A percentile compares a stretch with the other conserved stretches of the same genome.
phyloP scores from a whole-genome alignment of 2,329 filamentous ascomycete species.

The Ambrosiella xylebori region DNA sequence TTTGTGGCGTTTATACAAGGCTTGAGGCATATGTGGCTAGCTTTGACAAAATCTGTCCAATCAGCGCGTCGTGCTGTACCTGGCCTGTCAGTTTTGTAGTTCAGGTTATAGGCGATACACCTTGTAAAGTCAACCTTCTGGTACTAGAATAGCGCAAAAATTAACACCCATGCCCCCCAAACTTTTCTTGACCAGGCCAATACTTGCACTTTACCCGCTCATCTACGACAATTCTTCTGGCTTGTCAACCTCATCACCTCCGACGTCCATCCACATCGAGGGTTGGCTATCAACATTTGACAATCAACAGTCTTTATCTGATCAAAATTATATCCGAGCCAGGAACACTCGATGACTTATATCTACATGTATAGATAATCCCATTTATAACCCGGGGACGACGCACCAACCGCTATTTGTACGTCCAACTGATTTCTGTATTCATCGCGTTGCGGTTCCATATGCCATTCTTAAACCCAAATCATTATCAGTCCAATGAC shows the following conservation, averaged over 20 bases:
- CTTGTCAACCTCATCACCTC: slow-evolving; percentile 12
- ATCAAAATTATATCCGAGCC: neutral
- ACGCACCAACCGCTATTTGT: neutral
- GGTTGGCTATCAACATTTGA: slow-evolving; percentile 11
- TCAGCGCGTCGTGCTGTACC: slow-evolving; percentile 7
- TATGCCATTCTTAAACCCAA: slow-evolving; percentile 3
- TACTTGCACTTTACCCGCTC: slow-evolving; percentile 1
- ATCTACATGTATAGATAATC: neutral
- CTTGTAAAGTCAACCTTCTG: neutral
- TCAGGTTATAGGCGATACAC: neutral
- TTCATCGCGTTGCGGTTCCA: slow-evolving; percentile 12
- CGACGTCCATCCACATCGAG: slow-evolving; percentile 11
- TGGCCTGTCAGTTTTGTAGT: neutral
- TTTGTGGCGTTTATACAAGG: neutral
- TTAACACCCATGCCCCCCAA: neutral
- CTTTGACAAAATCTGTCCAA: slow-evolving; percentile 1
- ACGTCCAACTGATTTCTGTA: neutral
- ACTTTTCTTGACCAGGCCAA: slow-evolving; percentile 10
- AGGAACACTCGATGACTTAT: neutral
- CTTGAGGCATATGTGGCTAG: slow-evolving; percentile 17
- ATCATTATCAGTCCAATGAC: slow-evolving; percentile 8
- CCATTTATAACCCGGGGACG: neutral
- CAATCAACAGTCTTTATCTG: slow-evolving; percentile 2
- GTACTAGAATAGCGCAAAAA: neutral
- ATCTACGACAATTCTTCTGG: slow-evolving; percentile 11